Evolutionary conservation across 257 asterid genomes (phyloP).

Genomic region (Primulina eburnea): DNA sequence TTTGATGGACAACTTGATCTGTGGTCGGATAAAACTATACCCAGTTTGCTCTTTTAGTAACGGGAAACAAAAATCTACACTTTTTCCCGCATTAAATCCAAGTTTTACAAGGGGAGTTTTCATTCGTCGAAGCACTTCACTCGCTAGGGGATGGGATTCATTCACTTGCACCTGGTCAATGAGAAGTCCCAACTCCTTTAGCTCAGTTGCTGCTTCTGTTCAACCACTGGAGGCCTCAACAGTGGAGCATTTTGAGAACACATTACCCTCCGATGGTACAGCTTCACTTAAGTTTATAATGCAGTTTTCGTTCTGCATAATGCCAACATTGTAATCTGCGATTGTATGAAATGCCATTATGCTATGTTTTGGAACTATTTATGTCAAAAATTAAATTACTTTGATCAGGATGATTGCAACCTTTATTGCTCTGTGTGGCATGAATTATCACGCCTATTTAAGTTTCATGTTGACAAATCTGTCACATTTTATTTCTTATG

Average conservation of each 20-base stretch:
- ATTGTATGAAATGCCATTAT: conserved; percentile 1
- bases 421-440: not conserved
- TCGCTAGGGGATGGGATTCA: no score
- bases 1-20: conserved; percentile 68
- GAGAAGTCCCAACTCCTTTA: conserved; percentile 41
- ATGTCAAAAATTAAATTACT: conserved; percentile 8
- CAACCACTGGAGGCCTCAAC: conserved; percentile 51
- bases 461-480: no score
- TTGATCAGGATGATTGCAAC: not conserved
- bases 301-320: not conserved
- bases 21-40: conserved; percentile 45
- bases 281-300: conserved; percentile 8
- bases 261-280: conserved; percentile 71
- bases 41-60: conserved; percentile 33
- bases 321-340: not conserved
- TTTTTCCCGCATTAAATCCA: conserved; percentile 34
- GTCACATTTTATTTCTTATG: conserved; percentile 23
- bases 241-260: conserved; percentile 48
- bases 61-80: conserved; percentile 25
- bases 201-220: conserved; percentile 52
- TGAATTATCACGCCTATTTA: not conserved
- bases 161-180: conserved; percentile 20
- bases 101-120: conserved; percentile 32
- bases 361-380: not conserved
- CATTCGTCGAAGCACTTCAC: conserved; percentile 4